A percentile compares a stretch with the other conserved stretches of the same genome.
Conservation (phyloP, 139 green algal genomes). For the Haematococcus lacustris region DNA sequence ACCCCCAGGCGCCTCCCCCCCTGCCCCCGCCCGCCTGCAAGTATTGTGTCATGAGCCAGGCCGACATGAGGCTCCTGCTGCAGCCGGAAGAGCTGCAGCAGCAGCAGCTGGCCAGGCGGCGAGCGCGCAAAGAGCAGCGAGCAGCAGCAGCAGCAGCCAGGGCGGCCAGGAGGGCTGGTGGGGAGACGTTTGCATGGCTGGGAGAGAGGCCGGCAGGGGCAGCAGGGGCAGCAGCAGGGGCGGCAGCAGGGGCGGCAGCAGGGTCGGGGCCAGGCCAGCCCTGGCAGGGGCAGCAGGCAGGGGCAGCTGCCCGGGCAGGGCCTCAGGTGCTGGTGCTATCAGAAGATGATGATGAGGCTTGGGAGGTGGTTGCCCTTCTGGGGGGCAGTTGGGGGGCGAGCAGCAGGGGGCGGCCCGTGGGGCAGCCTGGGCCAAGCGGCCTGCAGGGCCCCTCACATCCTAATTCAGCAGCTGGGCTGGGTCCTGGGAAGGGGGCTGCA, state of each 20-base stretch:
- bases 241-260: not conserved
- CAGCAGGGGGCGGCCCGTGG: not conserved
- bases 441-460: not conserved
- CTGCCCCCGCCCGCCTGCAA: too few species aligned
- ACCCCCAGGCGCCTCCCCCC: too few species aligned
- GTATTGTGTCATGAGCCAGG: slow-evolving; percentile 8
- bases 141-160: not conserved
- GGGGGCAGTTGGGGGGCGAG: too few species aligned
- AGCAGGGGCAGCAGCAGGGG: slow-evolving; percentile 8
- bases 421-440: not conserved
- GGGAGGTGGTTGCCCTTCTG: not conserved
- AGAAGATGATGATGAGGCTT: not conserved
- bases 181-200: not conserved
- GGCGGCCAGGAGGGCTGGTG: not conserved
- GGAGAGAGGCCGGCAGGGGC: not conserved
- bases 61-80: slow-evolving; percentile 12
- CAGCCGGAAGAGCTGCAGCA: slow-evolving; percentile 12
- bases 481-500: too few species aligned
- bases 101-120: not conserved
- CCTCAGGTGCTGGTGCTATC: not conserved
- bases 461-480: not conserved
- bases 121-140: not conserved
- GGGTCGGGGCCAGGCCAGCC: not conserved
- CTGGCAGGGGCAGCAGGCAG: not conserved
- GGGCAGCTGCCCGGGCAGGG: not conserved